Conservation (phyloP, 352 stramenopile species). For the Globisporangium camurandrum region DNA sequence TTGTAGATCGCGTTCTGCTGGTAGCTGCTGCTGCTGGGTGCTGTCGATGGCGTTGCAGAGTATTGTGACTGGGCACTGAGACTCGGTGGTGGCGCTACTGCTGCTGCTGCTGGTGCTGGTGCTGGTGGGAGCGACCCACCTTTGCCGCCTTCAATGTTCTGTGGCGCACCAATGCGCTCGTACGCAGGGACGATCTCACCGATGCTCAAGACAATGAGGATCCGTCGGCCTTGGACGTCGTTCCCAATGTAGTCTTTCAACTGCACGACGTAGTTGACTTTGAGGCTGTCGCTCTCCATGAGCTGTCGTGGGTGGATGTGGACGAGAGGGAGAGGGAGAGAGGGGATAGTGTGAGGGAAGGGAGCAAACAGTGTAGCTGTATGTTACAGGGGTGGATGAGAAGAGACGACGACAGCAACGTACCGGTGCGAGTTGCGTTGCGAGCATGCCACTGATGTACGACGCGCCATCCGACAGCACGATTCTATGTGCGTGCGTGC, state of each 20-base stretch:
- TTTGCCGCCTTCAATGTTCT: conserved; percentile 70
- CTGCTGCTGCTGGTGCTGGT: conserved; percentile 12
- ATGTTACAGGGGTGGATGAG: no score
- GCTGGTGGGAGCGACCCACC: conserved; percentile 23
- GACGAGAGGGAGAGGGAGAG: neutral
- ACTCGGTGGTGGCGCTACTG: conserved; percentile 9
- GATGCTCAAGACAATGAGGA: conserved; percentile 80
- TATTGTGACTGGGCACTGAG: conserved; percentile 20
- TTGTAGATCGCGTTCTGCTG: conserved; percentile 27
- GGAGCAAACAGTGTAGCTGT: no score
- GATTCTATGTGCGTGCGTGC: conserved; percentile 22
- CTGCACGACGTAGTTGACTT: conserved; percentile 80
- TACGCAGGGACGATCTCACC: conserved; percentile 67
- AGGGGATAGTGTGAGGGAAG: neutral
- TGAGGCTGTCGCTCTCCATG: conserved; percentile 75
- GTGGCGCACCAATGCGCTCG: conserved; percentile 67
- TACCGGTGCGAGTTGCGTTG: conserved; percentile 73
- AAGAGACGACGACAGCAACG: conserved; percentile 3
- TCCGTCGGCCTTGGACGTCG: conserved; percentile 73
- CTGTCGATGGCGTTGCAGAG: conserved; percentile 7
- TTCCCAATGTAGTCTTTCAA: conserved; percentile 83
- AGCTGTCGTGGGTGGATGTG: conserved; percentile 35
- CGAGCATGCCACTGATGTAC: conserved; percentile 85
- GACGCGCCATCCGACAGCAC: conserved; percentile 72
- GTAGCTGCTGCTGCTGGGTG: conserved; percentile 19